These are phyloP conservation scores for Magnusiomyces suaveolens DNA, from an alignment of 1,139 yeast genomes.

Conservation along the genomic window DNA sequence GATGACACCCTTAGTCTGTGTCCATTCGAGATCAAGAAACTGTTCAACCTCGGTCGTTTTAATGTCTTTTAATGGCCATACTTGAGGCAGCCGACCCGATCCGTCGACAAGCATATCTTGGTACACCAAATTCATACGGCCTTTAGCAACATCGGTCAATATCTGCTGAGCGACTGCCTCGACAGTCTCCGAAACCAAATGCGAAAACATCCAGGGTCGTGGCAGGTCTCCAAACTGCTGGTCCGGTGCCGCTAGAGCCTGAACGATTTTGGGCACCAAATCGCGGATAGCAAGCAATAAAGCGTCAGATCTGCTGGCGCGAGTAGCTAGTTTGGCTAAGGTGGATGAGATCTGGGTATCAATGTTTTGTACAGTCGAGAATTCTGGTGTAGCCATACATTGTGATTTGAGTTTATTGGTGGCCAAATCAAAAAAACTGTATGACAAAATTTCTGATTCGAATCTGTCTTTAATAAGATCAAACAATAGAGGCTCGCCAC, in stretches of 20 bases:
- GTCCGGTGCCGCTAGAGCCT: neutral
- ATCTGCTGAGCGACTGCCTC: conserved; percentile 52
- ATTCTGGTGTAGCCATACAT: neutral
- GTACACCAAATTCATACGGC: conserved; percentile 51
- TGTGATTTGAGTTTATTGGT: conserved; percentile 1
- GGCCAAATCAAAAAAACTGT: neutral
- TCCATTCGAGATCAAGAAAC: conserved; percentile 37
- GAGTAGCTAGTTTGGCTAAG: conserved; percentile 1
- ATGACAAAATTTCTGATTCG: conserved; percentile 5
- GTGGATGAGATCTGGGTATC: neutral
- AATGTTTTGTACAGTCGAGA: neutral
- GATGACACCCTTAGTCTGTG: conserved; percentile 20
- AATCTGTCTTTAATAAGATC: conserved; percentile 4
- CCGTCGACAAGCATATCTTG: neutral
- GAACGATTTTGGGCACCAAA: conserved; percentile 10
- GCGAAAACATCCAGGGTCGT: neutral
- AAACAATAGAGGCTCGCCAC: conserved; percentile 1
- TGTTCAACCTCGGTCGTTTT: conserved; percentile 55
- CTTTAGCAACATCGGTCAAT: conserved; percentile 75
- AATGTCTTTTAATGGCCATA: conserved; percentile 71
- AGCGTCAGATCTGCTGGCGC: neutral
- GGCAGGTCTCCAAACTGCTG: neutral
- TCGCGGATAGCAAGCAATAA: neutral
- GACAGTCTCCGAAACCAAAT: conserved; percentile 1
- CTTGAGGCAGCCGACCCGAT: conserved; percentile 17